Evolutionary conservation across 345 rosid species (phyloP), one percentile per base, ranked within the genome.

Genomic region (Syzygium oleosum): DNA sequence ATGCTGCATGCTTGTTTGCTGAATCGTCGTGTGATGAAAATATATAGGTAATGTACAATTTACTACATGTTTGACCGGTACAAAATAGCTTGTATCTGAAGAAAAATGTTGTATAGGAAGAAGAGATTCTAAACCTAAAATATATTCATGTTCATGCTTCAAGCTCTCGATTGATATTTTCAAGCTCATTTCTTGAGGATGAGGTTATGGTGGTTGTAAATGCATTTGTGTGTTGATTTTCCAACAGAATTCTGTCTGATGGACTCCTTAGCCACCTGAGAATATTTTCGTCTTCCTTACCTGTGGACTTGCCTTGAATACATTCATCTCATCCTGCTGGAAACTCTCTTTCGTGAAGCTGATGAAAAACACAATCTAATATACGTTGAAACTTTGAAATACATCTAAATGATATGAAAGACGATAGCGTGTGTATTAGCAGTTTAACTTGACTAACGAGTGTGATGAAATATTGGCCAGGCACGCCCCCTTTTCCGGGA

Each of bases 401-500:
- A 84, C 38, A 49, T 84, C 54, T 49, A 25, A 17, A 25, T 84
- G 25, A 56, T 43, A 84, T 84, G 27, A 22, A 25, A 52, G 46
- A 52, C 23, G 17, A 53, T 52, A 29, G 23, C 5, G 17, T 52
- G 61, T 41, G 43, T 55, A 15, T n/a, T 51, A n/a, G 63, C 63
- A 53, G 27, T 73, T 73, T 73, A 19, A 6, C 59, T 53, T 84
- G 58, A 52, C 41, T 16, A 21, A 53, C 2, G 54, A 19, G 43
- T 23, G 52, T 29, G n/a, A 38, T 51, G 31, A 79, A 14, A 34
- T 84, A 13, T 86, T 29, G 88, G 85, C 88, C 90, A 92, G 94
- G 94, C 94, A 31, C 90, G 92, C 19, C 92, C 94, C 9, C 80
- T 91, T 88, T 91, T 92, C 90, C 91, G 86, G 87, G 94, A 92